A percentile compares a stretch with the other conserved stretches of the same genome.
Evolutionary conservation across 2,329 filamentous ascomycete genomes (phyloP).

Genomic region (Venturia asperata): DNA sequence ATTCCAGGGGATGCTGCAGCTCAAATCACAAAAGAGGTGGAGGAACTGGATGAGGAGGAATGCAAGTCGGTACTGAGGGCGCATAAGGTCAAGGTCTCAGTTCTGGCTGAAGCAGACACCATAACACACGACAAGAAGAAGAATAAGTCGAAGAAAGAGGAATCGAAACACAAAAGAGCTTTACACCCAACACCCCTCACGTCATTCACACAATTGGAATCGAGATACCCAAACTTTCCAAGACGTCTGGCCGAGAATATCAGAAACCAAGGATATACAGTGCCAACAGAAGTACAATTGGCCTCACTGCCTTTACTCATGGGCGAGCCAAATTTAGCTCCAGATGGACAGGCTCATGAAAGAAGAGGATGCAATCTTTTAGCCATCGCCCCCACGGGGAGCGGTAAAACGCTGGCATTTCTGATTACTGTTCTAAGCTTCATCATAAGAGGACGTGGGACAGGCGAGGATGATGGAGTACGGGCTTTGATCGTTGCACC

Average conservation of each 20-base stretch:
- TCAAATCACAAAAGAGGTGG: background rate
- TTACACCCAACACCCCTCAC: constrained; percentile 74
- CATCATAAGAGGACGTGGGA: constrained; percentile 39
- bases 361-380: constrained; percentile 59
- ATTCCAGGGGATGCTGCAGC: background rate
- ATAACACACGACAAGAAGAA: constrained; percentile 41
- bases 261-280: constrained; percentile 70
- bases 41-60: constrained; percentile 57
- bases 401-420: constrained; percentile 92
- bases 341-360: constrained; percentile 24
- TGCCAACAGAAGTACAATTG: constrained; percentile 92
- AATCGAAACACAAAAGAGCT: constrained; percentile 40
- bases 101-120: constrained; percentile 51
- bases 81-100: constrained; percentile 77
- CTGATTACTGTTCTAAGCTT: constrained; percentile 78
- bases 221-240: constrained; percentile 62
- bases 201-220: constrained; percentile 65
- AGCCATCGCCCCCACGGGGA: constrained; percentile 87
- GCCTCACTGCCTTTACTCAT: constrained; percentile 75
- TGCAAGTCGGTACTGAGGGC: constrained; percentile 67
- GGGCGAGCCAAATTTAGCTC: constrained; percentile 45
- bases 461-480: constrained; percentile 25
- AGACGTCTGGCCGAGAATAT: constrained; percentile 70
- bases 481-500: constrained; percentile 42
- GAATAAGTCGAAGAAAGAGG: constrained; percentile 31